phyloP scores from a whole-genome alignment of 345 rosid species.

The Physaria fendleri region DNA sequence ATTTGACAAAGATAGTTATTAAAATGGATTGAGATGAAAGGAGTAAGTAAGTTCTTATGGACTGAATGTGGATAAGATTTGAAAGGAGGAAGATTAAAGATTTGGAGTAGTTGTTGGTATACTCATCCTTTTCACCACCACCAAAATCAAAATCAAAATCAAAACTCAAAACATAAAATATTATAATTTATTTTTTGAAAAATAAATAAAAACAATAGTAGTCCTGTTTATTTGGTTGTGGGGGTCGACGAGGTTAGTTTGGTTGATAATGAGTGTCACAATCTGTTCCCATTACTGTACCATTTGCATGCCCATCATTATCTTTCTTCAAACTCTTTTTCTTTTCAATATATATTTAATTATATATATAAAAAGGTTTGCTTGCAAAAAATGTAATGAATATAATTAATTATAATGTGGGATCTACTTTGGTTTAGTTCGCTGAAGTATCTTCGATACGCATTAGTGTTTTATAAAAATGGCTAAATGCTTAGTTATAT shows the following conservation, averaged over 20 bases:
- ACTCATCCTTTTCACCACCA: slow-evolving; percentile 33
- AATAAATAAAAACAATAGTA: not conserved
- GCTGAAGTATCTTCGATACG: slow-evolving; percentile 9
- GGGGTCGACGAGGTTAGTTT: slow-evolving; percentile 26
- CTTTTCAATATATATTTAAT: not conserved
- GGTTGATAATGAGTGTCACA: slow-evolving; percentile 35
- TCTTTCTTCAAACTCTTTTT: slow-evolving; percentile 20
- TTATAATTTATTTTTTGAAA: not conserved
- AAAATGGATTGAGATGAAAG: slow-evolving; percentile 3
- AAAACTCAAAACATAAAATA: too few species aligned
- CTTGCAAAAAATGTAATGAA: slow-evolving; percentile 18
- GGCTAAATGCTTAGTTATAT: not conserved
- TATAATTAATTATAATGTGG: slow-evolving; percentile 17
- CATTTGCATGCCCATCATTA: slow-evolving; percentile 33
- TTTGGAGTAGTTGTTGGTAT: slow-evolving; percentile 45
- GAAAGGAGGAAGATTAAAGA: slow-evolving; percentile 24
- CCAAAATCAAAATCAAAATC: slow-evolving; percentile 16
- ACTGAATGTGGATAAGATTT: slow-evolving; percentile 36
- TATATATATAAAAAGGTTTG: slow-evolving; percentile 9
- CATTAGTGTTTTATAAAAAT: not conserved
- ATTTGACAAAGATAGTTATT: not conserved
- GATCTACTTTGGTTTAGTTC: slow-evolving; percentile 23
- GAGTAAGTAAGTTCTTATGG: slow-evolving; percentile 13
- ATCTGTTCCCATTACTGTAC: slow-evolving; percentile 33
- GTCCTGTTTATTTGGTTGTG: not conserved